Evolutionary conservation across 176 grass and related monocot species (phyloP).

Genomic region (Zizania latifolia): DNA sequence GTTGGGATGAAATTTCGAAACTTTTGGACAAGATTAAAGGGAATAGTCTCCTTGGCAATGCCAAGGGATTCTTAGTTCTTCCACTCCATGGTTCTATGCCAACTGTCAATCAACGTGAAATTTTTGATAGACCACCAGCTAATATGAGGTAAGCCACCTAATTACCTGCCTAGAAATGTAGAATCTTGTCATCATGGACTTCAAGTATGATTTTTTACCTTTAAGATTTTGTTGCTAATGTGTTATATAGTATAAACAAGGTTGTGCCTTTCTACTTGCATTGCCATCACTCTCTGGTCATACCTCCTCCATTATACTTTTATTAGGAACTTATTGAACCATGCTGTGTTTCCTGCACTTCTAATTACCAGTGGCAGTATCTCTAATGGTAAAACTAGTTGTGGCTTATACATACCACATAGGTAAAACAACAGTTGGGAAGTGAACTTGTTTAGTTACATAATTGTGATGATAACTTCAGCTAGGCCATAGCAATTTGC

Average conservation of each 20-base stretch:
- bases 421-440: background rate
- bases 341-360: background rate
- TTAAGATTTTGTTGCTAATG: background rate
- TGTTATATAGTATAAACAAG: background rate
- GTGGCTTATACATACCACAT: background rate
- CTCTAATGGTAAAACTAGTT: background rate
- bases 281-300: background rate
- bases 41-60: conserved; percentile 66
- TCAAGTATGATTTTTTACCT: background rate
- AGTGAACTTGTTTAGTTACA: background rate
- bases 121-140: conserved; percentile 85
- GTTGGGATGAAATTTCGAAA: conserved; percentile 98
- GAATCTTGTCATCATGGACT: conserved; percentile 7
- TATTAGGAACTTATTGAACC: background rate
- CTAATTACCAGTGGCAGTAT: background rate
- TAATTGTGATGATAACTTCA: background rate
- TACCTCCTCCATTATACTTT: background rate
- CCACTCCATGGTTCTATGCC: conserved; percentile 97
- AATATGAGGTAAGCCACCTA: conserved; percentile 54
- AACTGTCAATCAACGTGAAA: conserved; percentile 89
- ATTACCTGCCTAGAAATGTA: background rate
- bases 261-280: background rate
- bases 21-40: conserved; percentile 84
- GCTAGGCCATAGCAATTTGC: background rate
- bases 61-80: conserved; percentile 71